Percentiles rank a stretch among this genome's conserved stretches.
Evolutionary conservation across 1,284 basidiomycete species (phyloP).

Genomic region (Pseudomicrostroma phylloplanum): DNA sequence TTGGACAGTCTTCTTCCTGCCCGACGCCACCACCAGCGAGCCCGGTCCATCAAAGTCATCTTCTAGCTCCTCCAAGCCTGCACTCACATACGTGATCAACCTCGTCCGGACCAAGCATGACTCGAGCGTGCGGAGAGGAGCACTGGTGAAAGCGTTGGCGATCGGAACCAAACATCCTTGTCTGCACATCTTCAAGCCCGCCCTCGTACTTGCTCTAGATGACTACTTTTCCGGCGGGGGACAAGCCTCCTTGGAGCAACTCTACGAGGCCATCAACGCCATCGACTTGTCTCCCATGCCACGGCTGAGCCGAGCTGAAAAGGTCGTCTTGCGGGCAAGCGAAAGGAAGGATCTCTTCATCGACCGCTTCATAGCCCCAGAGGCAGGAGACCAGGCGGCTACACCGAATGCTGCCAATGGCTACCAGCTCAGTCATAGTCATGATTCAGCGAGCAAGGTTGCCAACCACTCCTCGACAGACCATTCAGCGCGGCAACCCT

Average conservation of each 20-base stretch:
- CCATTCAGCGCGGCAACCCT: too few species aligned
- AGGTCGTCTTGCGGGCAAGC: slow-evolving; percentile 76
- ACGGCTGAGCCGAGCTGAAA: slow-evolving; percentile 69
- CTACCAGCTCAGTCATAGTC: too few species aligned
- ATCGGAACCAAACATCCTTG: slow-evolving; percentile 91
- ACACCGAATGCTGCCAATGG: background rate
- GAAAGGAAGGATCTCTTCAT: slow-evolving; percentile 87
- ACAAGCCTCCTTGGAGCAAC: slow-evolving; percentile 73
- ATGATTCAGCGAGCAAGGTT: background rate
- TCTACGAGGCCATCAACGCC: slow-evolving; percentile 87
- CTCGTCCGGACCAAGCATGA: slow-evolving; percentile 93
- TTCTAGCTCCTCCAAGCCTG: background rate
- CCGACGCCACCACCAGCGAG: background rate
- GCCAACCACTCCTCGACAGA: background rate
- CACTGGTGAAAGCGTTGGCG: slow-evolving; percentile 89
- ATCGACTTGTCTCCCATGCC: slow-evolving; percentile 81
- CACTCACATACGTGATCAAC: slow-evolving; percentile 54
- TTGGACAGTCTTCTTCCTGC: slow-evolving; percentile 94
- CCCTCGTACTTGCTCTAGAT: slow-evolving; percentile 85
- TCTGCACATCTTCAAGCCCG: slow-evolving; percentile 97
- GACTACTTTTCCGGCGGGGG: slow-evolving; percentile 86
- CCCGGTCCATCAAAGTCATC: background rate
- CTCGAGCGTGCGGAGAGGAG: slow-evolving; percentile 79
- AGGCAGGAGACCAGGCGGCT: background rate
- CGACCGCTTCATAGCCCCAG: slow-evolving; percentile 56